Base-by-base conservation (phyloP, 2,329 filamentous ascomycete genomes). In the Ophiocordyceps camponoti-saundersi region DNA sequence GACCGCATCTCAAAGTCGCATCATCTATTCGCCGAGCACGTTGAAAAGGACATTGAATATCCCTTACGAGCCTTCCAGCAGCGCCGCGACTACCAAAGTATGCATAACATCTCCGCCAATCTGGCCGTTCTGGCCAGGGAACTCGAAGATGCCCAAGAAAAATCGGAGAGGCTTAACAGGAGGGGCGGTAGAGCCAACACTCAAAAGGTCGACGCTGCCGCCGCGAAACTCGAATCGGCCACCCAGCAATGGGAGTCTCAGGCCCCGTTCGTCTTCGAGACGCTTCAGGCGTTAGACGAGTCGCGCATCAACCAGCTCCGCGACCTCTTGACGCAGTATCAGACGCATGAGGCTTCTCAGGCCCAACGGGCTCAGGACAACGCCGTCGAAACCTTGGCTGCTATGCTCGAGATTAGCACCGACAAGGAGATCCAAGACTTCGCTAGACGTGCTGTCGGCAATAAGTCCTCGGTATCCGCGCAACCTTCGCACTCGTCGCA, bases 211-310 rank as follows among this genome's bases (percentile, higher is more conserved):
- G 84, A 88, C 42, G 74, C 73, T 51, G 88, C 87, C 13, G 73
- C 77, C 12, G 70, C 77, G 18, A 81, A 80, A 52, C 76, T 93
- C 42, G 85, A 94, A 52, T 79, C 79, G 50, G 82, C 87, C n/a
- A 77, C 73, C 42, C 75, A 82, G 53, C 84, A 94, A 60, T 98
- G 92, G 92, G 82, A 95, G 48, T 88, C 87, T 1, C 88, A 95
- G 62, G 87, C 92, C 15, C 92, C 92, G 1, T 96, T 86, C 63
- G 83, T 95, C 50, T 95, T 94, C 59, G 92, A 98, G 65, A 84
- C 82, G 50, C 75, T 98, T 23, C 92, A 98, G 61, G 82, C 85
- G 6, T 70, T 93, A 30, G 92, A 98, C 59, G 92, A 98, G 67
- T 81, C 77, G 55, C 79, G 92, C 48, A 70, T 93, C 53, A 95